phyloP scores from a whole-genome alignment of 2,329 filamentous ascomycete species.

The Colletotrichum tanaceti region DNA sequence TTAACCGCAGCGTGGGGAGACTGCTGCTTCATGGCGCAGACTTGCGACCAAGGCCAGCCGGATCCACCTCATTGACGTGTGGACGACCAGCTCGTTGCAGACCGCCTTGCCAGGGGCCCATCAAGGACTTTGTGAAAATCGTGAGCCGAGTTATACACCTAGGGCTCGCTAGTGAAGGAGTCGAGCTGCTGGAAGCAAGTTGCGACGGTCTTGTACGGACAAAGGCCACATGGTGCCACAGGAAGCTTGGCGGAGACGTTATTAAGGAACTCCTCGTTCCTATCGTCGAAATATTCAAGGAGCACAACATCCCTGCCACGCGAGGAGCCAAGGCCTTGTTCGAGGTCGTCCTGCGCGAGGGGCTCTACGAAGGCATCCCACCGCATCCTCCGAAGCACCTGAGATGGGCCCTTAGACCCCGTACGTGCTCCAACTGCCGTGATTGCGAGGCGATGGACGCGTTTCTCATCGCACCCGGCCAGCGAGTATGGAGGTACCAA shows the following conservation, averaged over 20 bases:
- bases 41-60: neutral
- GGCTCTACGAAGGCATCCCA: neutral
- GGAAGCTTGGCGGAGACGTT: neutral
- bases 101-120: neutral
- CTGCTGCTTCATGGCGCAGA: constrained; percentile 6
- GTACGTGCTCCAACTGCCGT: neutral
- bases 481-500: neutral
- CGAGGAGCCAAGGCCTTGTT: neutral
- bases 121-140: neutral
- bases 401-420: constrained; percentile 2
- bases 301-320: neutral
- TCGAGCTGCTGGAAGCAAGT: constrained; percentile 3
- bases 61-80: neutral
- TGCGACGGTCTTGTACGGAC: neutral
- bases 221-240: neutral
- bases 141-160: neutral
- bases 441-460: constrained; percentile 2
- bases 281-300: neutral
- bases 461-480: constrained; percentile 4
- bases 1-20: neutral
- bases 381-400: neutral
- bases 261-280: neutral
- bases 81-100: neutral
- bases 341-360: neutral
- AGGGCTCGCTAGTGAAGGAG: neutral